Base-by-base conservation (phyloP, 345 rosid species). In the Corchorus capsularis region DNA sequence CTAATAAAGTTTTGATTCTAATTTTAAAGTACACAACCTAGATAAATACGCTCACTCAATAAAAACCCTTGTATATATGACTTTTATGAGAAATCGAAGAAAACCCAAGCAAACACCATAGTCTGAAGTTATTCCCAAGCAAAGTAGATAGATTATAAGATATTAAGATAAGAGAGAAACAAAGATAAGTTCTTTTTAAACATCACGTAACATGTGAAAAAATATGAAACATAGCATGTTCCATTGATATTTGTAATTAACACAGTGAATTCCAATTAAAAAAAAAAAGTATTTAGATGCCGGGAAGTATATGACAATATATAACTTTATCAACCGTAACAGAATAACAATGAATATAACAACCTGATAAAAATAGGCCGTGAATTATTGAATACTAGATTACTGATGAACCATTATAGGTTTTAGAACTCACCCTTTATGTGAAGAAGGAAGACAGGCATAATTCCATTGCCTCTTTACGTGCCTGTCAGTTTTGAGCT, bases 361-460 rank as follows among this genome's bases (percentile, higher is more conserved):
- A n/a, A 1, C 49, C 19, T 4, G 35, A 49, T 75, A 39, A 39
- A 50, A 8, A 16, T 22, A 16, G 35, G 35, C 41, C 17, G 37
- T 49, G 34, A 47, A 37, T 27, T 15, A 35, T 20, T 16, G 41
- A 47, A 15, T 20, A 34, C 22, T 27, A 60, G 13, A 47, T 12
- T 56, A 22, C 22, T 11, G 4, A 37, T n/a, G 8, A n/a, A 70
- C 6, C 43, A 56, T n/a, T 1, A 32, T 5, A 32, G 50, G 50
- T 2, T 37, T 70, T 34, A 63, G 82, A 72, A 87, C 95, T 85
- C 80, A 96, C 97, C 97, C 79, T 83, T 92, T 82, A 96, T 78
- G 59, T 93, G 99, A 66, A 95, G 95, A 80, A 93, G 87, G n/a
- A n/a, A n/a, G 81, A 77, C 81, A 70, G 98, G 93, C 9, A 75